phyloP scores from a whole-genome alignment of 306 rosid species.

The Hylodesmum podocarpum region DNA sequence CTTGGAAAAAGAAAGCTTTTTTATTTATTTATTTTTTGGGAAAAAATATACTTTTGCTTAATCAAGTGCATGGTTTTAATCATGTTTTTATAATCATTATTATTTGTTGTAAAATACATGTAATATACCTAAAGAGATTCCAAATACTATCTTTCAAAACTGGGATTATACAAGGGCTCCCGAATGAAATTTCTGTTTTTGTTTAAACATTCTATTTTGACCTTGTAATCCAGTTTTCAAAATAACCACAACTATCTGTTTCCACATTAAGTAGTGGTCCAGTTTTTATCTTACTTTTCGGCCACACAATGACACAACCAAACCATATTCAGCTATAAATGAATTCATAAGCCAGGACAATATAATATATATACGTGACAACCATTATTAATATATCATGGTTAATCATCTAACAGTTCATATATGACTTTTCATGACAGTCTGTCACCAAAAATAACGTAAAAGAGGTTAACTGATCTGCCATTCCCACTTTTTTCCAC shows the following conservation, averaged over 20 bases:
- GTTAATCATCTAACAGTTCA: conserved; percentile 19
- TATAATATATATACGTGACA: conserved; percentile 19
- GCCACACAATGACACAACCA: conserved; percentile 33
- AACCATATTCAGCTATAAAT: conserved; percentile 16
- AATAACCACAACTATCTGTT: neutral
- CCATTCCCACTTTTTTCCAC: neutral
- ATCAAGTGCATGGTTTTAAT: neutral
- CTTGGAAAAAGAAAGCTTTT: neutral
- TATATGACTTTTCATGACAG: conserved; percentile 39
- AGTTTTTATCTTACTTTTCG: conserved; percentile 31
- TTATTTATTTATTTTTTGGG: neutral
- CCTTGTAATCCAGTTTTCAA: neutral
- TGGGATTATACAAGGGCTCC: neutral
- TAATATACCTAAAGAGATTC: neutral
- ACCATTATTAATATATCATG: conserved; percentile 26
- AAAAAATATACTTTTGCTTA: neutral
- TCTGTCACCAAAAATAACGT: conserved; percentile 15
- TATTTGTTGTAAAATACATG: neutral
- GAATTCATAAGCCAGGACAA: conserved; percentile 7
- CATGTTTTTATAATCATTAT: neutral
- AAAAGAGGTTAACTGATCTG: neutral
- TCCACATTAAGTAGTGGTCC: conserved; percentile 29
- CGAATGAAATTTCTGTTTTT: neutral
- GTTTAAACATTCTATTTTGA: conserved; percentile 9
- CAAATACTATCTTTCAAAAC: neutral